Conservation (phyloP, 768 basidiomycete genomes). For the Lactarius indigo region DNA sequence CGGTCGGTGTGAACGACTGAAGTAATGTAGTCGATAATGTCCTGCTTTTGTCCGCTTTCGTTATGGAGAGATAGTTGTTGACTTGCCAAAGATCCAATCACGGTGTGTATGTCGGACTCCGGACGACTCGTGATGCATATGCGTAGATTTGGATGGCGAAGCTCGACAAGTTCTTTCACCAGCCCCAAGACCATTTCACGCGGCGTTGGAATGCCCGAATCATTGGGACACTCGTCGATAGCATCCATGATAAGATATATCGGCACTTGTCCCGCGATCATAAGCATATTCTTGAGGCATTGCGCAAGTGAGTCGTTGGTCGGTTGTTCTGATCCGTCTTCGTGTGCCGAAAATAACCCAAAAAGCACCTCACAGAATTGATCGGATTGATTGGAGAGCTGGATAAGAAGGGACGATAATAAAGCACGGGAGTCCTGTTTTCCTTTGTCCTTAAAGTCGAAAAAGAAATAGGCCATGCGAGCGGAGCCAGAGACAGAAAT, state of each 20-base stretch:
- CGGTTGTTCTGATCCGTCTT: neutral
- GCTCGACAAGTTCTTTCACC: neutral
- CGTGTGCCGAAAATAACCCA: neutral
- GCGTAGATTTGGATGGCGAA: neutral
- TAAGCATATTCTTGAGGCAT: neutral
- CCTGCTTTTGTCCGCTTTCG: neutral
- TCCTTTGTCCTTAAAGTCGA: neutral
- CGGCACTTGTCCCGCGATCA: neutral
- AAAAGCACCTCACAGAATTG: neutral
- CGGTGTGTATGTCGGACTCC: neutral
- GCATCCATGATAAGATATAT: neutral
- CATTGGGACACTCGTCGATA: slow-evolving; percentile 4
- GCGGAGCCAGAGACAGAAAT: neutral
- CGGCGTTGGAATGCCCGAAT: neutral
- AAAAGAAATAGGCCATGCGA: neutral
- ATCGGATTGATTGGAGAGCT: neutral
- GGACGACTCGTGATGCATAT: neutral
- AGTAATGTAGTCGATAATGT: neutral
- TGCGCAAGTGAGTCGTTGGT: neutral
- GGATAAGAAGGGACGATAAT: neutral
- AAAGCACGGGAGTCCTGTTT: neutral
- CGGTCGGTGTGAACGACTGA: neutral
- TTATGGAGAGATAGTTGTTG: neutral
- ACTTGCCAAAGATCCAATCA: neutral
- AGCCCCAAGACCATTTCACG: neutral